A percentile compares a stretch with the other conserved stretches of the same genome.
Conservation (phyloP, 139 green algal species). For the Deuterostichococcus epilithicus region DNA sequence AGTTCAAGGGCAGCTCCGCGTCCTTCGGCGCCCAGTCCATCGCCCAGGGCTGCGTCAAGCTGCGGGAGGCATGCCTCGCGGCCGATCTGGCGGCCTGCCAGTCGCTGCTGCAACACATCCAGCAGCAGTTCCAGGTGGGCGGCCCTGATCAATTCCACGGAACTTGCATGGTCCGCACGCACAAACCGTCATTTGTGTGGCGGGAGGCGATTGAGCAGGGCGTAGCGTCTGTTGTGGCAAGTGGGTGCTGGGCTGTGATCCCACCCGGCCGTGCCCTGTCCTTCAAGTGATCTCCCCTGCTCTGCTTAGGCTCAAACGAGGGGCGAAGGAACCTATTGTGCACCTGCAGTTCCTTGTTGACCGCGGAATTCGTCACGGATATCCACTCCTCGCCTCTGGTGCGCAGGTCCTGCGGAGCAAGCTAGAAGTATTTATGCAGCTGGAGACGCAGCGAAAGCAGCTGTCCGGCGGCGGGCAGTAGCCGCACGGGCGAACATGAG, state of each 20-base stretch:
- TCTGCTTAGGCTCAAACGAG: background rate
- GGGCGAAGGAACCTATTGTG: background rate
- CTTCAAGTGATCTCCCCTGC: too few relatives aligned
- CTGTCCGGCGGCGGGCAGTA: background rate
- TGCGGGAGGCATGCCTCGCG: constrained; percentile 61
- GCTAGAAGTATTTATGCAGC: constrained; percentile 60
- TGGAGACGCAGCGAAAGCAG: constrained; percentile 52
- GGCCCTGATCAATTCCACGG: background rate
- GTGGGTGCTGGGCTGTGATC: too few relatives aligned
- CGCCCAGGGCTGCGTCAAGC: constrained; percentile 53
- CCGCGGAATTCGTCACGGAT: background rate
- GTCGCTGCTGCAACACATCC: constrained; percentile 24
- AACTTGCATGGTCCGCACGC: background rate
- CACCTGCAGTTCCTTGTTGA: background rate
- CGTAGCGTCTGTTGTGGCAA: too few relatives aligned
- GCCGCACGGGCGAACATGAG: too few relatives aligned
- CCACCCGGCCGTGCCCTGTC: too few relatives aligned
- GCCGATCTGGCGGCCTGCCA: constrained; percentile 23
- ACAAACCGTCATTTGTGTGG: too few relatives aligned
- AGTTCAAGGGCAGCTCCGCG: constrained; percentile 84
- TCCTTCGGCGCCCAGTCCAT: constrained; percentile 57
- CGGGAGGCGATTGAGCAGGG: too few relatives aligned
- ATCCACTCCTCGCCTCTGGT: constrained; percentile 12
- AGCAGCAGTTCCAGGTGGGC: background rate
- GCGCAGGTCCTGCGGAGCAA: constrained; percentile 41